Evolutionary conservation across 306 rosid species (phyloP), one percentile per base, ranked within the genome.

Genomic region (Potentilla sterilis): DNA sequence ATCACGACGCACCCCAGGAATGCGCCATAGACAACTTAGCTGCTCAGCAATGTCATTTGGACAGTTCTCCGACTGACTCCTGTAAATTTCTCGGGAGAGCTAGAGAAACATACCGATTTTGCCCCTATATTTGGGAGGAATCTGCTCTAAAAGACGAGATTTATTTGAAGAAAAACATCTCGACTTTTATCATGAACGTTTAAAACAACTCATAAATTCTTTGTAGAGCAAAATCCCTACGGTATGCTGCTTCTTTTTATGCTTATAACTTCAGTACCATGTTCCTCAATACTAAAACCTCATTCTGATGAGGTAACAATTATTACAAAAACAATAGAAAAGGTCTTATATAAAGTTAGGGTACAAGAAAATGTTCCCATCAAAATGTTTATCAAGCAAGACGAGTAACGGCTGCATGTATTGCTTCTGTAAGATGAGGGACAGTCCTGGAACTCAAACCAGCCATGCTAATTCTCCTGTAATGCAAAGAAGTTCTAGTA

Each of bases 401-500:
- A 6, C 86, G 77, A 22, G 94, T 92, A 2, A 89, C 96, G 32
- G 97, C 98, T 5, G 96, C 94, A 80, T 96, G 96, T 40, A 96
- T 92, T 37, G 96, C 98, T 44, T 96, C 97, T 0, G 97, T 88
- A 69, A 96, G 88, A 81, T 90, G 99, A 38, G 97, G 91, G 24
- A 96, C 97, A 7, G 98, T 96, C 85, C 61, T 92, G 35, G 97
- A 82, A 83, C 98, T 92, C 84, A 96, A 85, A 79, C 99, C 98
- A 44, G 99, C 98, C 99, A 96, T 92, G 88, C 99, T 96, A 65
- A 96, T 96, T 83, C 98, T 89, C 91, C 99, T 96, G 92, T 85
- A 83, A 43, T 54, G 55, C 0, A 6, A 72, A 37, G 28, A 28
- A 28, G 28, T 28, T 28, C 28, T 28, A 28, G 12, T 0, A 22